Percentiles rank a stretch among this genome's conserved stretches.
Conservation (phyloP, 176 grass and related monocot species). For the Hordeum marinum region DNA sequence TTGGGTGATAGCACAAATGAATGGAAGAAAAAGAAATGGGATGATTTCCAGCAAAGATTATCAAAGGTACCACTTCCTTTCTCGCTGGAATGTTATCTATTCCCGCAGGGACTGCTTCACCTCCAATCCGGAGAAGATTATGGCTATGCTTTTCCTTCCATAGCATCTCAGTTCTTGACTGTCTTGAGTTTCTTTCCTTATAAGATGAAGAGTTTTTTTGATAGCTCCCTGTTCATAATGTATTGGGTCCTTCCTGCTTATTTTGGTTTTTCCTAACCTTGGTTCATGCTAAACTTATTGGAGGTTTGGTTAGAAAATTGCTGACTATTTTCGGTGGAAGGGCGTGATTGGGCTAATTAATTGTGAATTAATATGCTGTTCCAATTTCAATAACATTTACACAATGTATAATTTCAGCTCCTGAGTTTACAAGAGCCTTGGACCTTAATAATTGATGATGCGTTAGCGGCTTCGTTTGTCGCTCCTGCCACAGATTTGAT, state of each 20-base stretch:
- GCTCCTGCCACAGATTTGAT: slow-evolving; percentile 61
- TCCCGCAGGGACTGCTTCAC: background rate
- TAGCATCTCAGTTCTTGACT: too few relatives aligned
- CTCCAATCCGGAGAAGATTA: background rate
- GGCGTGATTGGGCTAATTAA: background rate
- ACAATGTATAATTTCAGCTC: slow-evolving; percentile 43
- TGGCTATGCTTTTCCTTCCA: too few relatives aligned
- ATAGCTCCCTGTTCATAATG: too few relatives aligned
- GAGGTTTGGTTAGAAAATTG: too few relatives aligned
- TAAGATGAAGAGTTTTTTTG: too few relatives aligned
- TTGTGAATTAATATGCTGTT: background rate
- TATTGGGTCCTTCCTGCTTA: too few relatives aligned
- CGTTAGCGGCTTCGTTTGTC: slow-evolving; percentile 76
- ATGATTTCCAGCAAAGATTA: slow-evolving; percentile 63
- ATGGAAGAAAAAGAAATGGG: slow-evolving; percentile 90
- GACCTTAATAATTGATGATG: slow-evolving; percentile 91
- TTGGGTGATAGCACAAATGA: slow-evolving; percentile 82
- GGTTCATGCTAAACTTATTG: too few relatives aligned
- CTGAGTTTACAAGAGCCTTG: slow-evolving; percentile 72
- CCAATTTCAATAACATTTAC: background rate
- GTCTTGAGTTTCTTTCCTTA: too few relatives aligned
- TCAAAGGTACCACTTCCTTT: slow-evolving; percentile 44
- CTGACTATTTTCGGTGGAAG: background rate
- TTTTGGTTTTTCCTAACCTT: too few relatives aligned
- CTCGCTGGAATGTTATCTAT: background rate